These are phyloP conservation scores for Scheffersomyces lignicola DNA, from an alignment of 1,139 yeast genomes.

Conservation along the genomic window DNA sequence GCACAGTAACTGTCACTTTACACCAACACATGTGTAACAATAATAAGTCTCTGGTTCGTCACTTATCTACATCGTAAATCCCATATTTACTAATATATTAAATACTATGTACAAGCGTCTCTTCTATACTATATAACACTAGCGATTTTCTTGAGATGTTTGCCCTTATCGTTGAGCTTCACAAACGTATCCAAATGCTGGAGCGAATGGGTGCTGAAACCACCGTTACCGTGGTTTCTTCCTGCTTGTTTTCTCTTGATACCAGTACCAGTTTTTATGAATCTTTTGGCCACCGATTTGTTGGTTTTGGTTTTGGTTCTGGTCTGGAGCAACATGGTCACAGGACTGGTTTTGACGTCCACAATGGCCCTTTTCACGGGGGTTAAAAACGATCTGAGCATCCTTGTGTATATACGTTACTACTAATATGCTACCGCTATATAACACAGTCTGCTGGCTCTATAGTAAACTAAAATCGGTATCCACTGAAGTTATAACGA, in stretches of 20 bases:
- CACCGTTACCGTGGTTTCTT: conserved; percentile 90
- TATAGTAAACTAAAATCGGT: no score
- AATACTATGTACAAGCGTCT: no score
- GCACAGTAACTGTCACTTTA: no score
- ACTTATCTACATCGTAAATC: background rate
- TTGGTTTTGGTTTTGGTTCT: conserved; percentile 63
- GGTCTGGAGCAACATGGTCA: conserved; percentile 33
- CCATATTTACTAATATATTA: no score
- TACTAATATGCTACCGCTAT: background rate
- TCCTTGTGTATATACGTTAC: background rate
- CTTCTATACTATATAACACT: conserved; percentile 19
- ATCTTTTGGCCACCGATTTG: conserved; percentile 79
- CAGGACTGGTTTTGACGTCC: conserved; percentile 13
- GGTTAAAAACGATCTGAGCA: background rate
- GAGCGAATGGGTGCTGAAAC: conserved; percentile 71
- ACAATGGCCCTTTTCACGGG: background rate
- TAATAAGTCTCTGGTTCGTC: no score
- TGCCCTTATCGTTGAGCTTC: conserved; percentile 48
- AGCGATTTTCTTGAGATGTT: conserved; percentile 50
- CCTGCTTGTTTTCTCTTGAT: conserved; percentile 73
- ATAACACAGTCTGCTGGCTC: no score
- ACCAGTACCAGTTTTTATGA: conserved; percentile 63
- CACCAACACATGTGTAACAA: no score
- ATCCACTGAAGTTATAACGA: no score
- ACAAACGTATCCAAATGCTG: conserved; percentile 65